Evolutionary conservation across 2,329 filamentous ascomycete species (phyloP), one percentile per base, ranked within the genome.

Genomic region (Ciborinia camelliae): DNA sequence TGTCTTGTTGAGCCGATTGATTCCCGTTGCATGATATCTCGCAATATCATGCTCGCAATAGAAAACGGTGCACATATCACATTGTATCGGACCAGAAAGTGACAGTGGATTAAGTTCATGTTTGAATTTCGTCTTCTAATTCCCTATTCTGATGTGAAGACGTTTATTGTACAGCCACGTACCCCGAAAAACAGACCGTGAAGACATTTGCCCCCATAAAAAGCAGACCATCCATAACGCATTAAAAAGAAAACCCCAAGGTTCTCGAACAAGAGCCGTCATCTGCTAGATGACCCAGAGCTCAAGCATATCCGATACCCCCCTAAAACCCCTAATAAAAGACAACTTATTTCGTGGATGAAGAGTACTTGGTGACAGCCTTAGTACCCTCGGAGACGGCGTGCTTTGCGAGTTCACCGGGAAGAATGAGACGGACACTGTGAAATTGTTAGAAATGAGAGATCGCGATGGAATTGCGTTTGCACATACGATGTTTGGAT

Each of bases 301-400:
- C 80, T 81, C 79, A 77, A 79, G 73, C 74, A 82, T 79, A 82
- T 80, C 81, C 80, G 77, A 77, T 77, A 77, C 77, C 77, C 77
- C 77, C 81, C 78, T 78, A 79, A 85, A 84, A 85, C 84, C 86
- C 81, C 76, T 74, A 79, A 79, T 79, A 78, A 80, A 79, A 71
- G 71, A 69, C 81, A 69, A 69, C 81, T 87, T 97, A 98, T 92
- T 98, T 99, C 82, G 93, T 95, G 78, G 94, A 97, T 67, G 94
- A 97, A 74, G 94, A 98, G 88, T 98, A 99, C 89, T 99, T 99
- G 86, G 95, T 99, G 75, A 99, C 95, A 66, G 95, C 95, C 91
- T 99, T 99, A 80, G 95, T 99, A 78, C 95, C 95, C 84, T 99
- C 95, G 75, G 95, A 99, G 57, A 99, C 95, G 73, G 95, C 95